These are phyloP conservation scores for Chalaropsis thielavioides DNA, from an alignment of 2,329 filamentous ascomycete species.

Conservation along the genomic window DNA sequence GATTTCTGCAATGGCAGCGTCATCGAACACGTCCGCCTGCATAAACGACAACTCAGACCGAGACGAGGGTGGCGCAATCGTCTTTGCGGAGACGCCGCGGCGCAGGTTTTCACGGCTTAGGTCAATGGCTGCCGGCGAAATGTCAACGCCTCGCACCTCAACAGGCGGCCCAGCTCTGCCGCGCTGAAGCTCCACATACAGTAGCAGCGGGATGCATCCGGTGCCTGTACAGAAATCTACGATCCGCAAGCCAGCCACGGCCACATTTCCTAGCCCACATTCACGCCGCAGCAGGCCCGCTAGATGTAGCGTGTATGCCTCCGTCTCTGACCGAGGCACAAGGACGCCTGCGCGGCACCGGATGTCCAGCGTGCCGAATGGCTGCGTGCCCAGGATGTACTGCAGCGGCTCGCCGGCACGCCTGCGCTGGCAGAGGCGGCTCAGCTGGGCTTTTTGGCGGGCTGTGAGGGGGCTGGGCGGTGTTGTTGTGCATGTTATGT, in stretches of 20 bases:
- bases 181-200: conserved; percentile 46
- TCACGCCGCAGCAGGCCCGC: conserved; percentile 29
- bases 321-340: conserved; percentile 70
- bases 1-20: conserved; percentile 25
- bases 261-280: conserved; percentile 5
- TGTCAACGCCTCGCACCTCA: conserved; percentile 55
- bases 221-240: conserved; percentile 84
- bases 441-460: neutral
- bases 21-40: conserved; percentile 36
- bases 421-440: conserved; percentile 33
- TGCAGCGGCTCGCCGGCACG: conserved; percentile 62
- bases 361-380: conserved; percentile 73
- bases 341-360: conserved; percentile 62
- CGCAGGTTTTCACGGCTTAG: conserved; percentile 53
- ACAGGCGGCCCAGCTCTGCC: conserved; percentile 28
- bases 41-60: conserved; percentile 30
- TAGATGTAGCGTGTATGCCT: conserved; percentile 48
- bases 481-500: conserved; percentile 30
- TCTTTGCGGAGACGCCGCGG: conserved; percentile 30
- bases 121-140: conserved; percentile 48
- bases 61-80: conserved; percentile 19
- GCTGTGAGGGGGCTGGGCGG: conserved; percentile 9
- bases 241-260: conserved; percentile 36
- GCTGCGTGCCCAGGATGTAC: conserved; percentile 77
- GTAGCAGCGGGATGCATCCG: conserved; percentile 72